These are phyloP conservation scores for Alternaria panax DNA, from an alignment of 2,329 filamentous ascomycete species.

Conservation along the genomic window DNA sequence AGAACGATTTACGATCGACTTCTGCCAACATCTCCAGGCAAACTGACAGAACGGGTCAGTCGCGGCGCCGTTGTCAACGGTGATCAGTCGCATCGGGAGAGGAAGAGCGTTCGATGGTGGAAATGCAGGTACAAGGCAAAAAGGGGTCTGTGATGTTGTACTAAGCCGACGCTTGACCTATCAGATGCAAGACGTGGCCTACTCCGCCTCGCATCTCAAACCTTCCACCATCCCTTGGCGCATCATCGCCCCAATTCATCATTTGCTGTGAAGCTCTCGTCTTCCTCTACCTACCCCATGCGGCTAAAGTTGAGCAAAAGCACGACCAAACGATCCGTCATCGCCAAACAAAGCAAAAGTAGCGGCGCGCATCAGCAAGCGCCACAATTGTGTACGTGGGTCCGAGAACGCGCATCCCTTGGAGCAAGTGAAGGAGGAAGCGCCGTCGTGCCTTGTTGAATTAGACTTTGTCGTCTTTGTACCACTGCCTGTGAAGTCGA, in stretches of 20 bases:
- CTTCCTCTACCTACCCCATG: conserved; percentile 15
- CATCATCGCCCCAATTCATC: conserved; percentile 12
- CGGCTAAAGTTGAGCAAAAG: conserved; percentile 20
- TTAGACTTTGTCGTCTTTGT: conserved; percentile 11
- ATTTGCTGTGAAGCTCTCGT: conserved; percentile 17
- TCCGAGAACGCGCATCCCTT: conserved; percentile 7
- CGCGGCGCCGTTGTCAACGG: conserved; percentile 14
- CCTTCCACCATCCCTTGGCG: conserved; percentile 20
- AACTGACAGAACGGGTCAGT: conserved; percentile 8
- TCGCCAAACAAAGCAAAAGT: conserved; percentile 12
- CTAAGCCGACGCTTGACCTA: conserved; percentile 4
- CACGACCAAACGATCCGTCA: conserved; percentile 10
- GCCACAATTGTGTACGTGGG: conserved; percentile 9
- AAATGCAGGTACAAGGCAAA: conserved; percentile 6
- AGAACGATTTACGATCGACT: not conserved
- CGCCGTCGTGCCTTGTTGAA: conserved; percentile 6
- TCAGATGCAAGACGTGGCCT: conserved; percentile 6
- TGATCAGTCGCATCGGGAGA: not conserved
- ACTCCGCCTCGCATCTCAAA: conserved; percentile 23
- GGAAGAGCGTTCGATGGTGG: not conserved
- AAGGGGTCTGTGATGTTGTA: conserved; percentile 2
- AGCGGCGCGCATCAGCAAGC: conserved; percentile 17
- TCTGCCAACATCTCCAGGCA: not conserved
- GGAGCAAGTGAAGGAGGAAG: not conserved
- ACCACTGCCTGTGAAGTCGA: conserved; percentile 9